Conservation (phyloP, 2,329 filamentous ascomycete species). For the Emydomyces testavorans region DNA sequence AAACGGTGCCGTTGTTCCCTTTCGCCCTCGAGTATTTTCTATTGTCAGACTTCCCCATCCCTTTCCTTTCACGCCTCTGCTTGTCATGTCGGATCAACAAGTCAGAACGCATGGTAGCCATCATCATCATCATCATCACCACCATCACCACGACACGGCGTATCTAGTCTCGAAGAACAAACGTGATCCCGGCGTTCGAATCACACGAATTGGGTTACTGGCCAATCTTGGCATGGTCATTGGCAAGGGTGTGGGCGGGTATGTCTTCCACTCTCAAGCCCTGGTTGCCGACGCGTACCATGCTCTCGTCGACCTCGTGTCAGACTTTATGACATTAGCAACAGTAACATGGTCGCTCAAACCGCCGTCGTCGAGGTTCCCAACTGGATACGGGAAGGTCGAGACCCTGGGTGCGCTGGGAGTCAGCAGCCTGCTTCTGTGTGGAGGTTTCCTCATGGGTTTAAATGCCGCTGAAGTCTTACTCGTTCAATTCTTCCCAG, state of each 20-base stretch:
- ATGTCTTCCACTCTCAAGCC: slow-evolving; percentile 86
- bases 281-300: slow-evolving; percentile 92
- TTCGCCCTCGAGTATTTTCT: slow-evolving; percentile 5
- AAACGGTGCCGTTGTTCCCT: background rate
- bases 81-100: slow-evolving; percentile 33
- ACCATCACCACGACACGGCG: slow-evolving; percentile 72
- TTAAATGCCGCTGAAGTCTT: slow-evolving; percentile 60
- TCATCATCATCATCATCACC: slow-evolving; percentile 52
- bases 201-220: slow-evolving; percentile 76
- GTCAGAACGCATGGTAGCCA: slow-evolving; percentile 41
- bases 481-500: slow-evolving; percentile 61
- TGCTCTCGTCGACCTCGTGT: slow-evolving; percentile 87
- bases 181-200: slow-evolving; percentile 84
- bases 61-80: slow-evolving; percentile 9
- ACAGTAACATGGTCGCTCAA: slow-evolving; percentile 90
- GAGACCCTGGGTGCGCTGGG: slow-evolving; percentile 89
- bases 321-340: slow-evolving; percentile 83
- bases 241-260: slow-evolving; percentile 83
- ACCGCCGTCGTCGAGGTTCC: slow-evolving; percentile 71
- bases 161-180: slow-evolving; percentile 74
- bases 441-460: slow-evolving; percentile 86
- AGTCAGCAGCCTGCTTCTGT: slow-evolving; percentile 80
- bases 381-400: slow-evolving; percentile 91
- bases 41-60: slow-evolving; percentile 16
- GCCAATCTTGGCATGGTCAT: slow-evolving; percentile 92